phyloP scores from a whole-genome alignment of 1,284 basidiomycete species.

The Spongiforma sp. region DNA sequence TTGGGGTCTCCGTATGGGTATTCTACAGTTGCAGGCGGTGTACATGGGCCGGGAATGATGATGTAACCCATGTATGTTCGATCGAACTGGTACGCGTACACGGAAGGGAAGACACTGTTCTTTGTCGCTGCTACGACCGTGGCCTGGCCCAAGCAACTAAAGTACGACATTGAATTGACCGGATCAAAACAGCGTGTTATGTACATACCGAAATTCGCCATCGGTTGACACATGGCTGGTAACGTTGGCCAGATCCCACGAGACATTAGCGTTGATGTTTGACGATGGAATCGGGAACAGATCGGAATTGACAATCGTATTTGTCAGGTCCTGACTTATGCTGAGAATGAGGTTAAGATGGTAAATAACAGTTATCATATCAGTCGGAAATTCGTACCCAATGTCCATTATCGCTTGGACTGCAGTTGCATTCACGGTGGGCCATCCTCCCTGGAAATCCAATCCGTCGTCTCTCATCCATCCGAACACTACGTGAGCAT shows the following conservation, averaged over 20 bases:
- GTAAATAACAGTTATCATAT: background rate
- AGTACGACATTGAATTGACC: background rate
- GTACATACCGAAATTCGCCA: conserved; percentile 12
- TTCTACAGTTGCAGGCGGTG: conserved; percentile 38
- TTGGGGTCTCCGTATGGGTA: conserved; percentile 43
- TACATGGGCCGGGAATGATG: conserved; percentile 43
- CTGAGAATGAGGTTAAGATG: background rate
- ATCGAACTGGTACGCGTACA: conserved; percentile 46
- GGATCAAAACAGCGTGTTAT: no score
- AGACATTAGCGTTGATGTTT: conserved; percentile 3
- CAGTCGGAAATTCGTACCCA: background rate
- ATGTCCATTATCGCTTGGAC: conserved; percentile 11
- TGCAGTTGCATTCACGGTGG: conserved; percentile 6
- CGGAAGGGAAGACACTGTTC: conserved; percentile 39
- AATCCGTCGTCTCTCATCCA: conserved; percentile 48
- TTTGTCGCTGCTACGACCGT: conserved; percentile 39
- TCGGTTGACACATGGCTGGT: conserved; percentile 10
- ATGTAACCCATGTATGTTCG: conserved; percentile 44
- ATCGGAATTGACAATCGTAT: conserved; percentile 9
- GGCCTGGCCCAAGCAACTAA: conserved; percentile 44
- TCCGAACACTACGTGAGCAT: conserved; percentile 53
- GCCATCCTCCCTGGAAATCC: conserved; percentile 31
- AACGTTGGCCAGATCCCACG: conserved; percentile 14
- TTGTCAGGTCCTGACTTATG: conserved; percentile 6
- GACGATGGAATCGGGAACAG: conserved; percentile 6